phyloP scores from a whole-genome alignment of 257 asterid species.

The Cordia subcordata region DNA sequence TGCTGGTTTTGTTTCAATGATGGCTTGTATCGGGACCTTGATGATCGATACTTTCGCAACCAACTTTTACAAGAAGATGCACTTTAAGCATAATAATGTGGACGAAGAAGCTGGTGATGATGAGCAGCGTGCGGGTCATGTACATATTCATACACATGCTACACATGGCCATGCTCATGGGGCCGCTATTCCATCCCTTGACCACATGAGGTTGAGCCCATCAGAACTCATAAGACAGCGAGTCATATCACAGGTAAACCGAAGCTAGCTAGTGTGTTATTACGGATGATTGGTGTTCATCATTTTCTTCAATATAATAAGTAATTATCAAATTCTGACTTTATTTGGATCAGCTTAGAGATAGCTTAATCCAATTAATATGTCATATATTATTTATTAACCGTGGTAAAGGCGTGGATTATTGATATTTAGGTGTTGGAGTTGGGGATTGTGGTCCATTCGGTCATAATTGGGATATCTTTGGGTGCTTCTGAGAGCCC shows the following conservation, averaged over 20 bases:
- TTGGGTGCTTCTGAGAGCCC: conserved; percentile 18
- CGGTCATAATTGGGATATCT: conserved; percentile 22
- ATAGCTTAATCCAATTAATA: no score
- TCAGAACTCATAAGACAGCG: conserved; percentile 46
- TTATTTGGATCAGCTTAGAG: no score
- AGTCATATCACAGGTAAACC: conserved; percentile 54
- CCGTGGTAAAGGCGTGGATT: no score
- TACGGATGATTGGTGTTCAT: no score
- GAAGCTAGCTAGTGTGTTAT: no score
- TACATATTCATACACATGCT: conserved; percentile 25
- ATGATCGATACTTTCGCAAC: conserved; percentile 49
- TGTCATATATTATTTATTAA: no score
- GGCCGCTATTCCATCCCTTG: conserved; percentile 24
- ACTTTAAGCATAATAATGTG: conserved; percentile 27
- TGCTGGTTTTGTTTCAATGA: conserved; percentile 46
- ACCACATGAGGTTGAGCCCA: conserved; percentile 6
- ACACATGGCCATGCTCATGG: conserved; percentile 45
- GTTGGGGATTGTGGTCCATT: conserved; percentile 20
- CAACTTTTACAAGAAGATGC: conserved; percentile 41
- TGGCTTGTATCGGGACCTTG: conserved; percentile 48
- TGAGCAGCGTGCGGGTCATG: conserved; percentile 19
- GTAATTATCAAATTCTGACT: no score
- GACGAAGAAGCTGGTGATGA: conserved; percentile 26
- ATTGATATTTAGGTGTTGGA: conserved; percentile 25
- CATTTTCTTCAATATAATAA: no score